Evolutionary conservation across 495 filamentous ascomycete species (phyloP).

Genomic region (Alectoria sarmentosa): DNA sequence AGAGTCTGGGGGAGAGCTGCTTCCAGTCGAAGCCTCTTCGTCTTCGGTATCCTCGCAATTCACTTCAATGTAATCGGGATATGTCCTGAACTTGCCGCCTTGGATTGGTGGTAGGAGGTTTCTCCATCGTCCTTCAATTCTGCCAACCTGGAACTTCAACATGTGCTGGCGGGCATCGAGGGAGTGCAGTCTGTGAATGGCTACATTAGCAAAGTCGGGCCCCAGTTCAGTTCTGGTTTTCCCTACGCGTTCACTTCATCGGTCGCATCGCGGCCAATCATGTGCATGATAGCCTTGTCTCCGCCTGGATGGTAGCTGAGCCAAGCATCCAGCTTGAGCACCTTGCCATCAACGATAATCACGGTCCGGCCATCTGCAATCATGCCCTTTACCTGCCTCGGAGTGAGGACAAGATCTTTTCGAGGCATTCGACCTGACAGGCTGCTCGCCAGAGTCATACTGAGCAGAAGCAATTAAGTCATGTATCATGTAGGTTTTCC

Average conservation of each 20-base stretch:
- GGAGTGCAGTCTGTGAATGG: conserved; percentile 66
- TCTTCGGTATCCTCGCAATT: conserved; percentile 29
- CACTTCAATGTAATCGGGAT: conserved; percentile 33
- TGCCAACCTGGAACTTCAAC: conserved; percentile 76
- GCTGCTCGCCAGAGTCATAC: conserved; percentile 17
- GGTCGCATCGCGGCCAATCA: conserved; percentile 95
- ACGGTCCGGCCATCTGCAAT: conserved; percentile 82
- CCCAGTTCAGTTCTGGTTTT: neutral
- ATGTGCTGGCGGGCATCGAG: conserved; percentile 67
- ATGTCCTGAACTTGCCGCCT: conserved; percentile 71
- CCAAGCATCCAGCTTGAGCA: conserved; percentile 84
- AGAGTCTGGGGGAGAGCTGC: conserved; percentile 47
- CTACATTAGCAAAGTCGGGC: conserved; percentile 14
- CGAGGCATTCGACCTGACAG: conserved; percentile 27
- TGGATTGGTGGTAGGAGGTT: conserved; percentile 93
- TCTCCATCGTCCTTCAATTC: conserved; percentile 71
- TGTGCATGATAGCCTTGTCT: conserved; percentile 84
- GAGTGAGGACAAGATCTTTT: conserved; percentile 50
- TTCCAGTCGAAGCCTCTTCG: conserved; percentile 38
- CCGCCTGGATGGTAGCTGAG: conserved; percentile 86
- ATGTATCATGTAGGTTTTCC: too few relatives aligned
- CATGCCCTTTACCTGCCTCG: conserved; percentile 74
- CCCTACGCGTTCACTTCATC: conserved; percentile 90
- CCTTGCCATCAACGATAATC: conserved; percentile 72
- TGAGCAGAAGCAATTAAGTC: neutral